Conservation (phyloP, 371 early-diverging fungal species). For the Zopfochytrium polystomum region DNA sequence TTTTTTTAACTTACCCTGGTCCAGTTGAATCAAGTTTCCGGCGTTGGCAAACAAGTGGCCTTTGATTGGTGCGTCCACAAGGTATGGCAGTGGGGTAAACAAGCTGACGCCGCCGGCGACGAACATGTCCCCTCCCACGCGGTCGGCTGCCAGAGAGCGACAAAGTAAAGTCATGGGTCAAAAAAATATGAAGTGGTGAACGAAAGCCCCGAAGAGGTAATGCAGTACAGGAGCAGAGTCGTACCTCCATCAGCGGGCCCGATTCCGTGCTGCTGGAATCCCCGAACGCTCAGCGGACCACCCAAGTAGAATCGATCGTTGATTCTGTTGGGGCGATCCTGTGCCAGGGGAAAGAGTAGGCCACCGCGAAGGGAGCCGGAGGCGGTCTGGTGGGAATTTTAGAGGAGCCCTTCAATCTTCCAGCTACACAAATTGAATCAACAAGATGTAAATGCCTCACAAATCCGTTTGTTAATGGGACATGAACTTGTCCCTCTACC, state of each 20-base stretch:
- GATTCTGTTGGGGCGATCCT: slow-evolving; percentile 23
- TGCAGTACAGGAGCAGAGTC: not conserved
- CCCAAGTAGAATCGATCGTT: slow-evolving; percentile 86
- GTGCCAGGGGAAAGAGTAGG: slow-evolving; percentile 58
- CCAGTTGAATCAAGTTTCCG: slow-evolving; percentile 65
- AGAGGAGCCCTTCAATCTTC: slow-evolving; percentile 1
- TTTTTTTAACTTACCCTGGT: slow-evolving; percentile 50
- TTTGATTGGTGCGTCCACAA: slow-evolving; percentile 59
- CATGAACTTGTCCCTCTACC: slow-evolving; percentile 59
- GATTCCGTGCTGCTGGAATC: slow-evolving; percentile 80
- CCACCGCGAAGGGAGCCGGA: slow-evolving; percentile 68
- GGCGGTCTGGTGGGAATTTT: slow-evolving; percentile 26
- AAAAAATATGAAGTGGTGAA: slow-evolving; percentile 9
- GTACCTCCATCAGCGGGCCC: slow-evolving; percentile 79
- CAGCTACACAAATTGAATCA: not conserved
- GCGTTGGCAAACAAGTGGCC: slow-evolving; percentile 86
- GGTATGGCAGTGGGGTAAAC: slow-evolving; percentile 76
- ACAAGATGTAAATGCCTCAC: slow-evolving; percentile 51
- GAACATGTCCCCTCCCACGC: slow-evolving; percentile 83
- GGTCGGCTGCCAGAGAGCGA: slow-evolving; percentile 73
- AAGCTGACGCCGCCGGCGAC: slow-evolving; percentile 74
- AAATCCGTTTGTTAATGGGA: slow-evolving; percentile 49
- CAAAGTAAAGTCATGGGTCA: too few species aligned
- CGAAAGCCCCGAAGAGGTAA: slow-evolving; percentile 8
- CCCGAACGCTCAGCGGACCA: slow-evolving; percentile 81